These are phyloP conservation scores for Metroxylon sagu DNA, from an alignment of 176 grass and related monocot species.

Conservation along the genomic window DNA sequence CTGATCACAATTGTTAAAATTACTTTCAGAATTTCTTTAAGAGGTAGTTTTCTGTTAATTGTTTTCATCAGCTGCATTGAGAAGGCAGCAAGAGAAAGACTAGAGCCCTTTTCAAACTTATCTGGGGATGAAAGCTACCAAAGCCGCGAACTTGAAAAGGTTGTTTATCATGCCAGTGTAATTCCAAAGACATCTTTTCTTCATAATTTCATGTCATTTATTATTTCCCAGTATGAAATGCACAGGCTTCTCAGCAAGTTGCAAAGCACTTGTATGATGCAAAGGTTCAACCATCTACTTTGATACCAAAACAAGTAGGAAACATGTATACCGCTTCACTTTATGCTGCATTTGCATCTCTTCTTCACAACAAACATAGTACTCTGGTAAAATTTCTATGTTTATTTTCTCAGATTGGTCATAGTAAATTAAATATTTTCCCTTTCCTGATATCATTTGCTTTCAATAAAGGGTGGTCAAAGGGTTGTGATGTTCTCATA, in stretches of 20 bases:
- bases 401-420: constrained; percentile 11
- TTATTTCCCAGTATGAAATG: constrained; percentile 6
- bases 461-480: constrained; percentile 17
- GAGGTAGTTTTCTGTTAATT: background rate
- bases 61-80: constrained; percentile 44
- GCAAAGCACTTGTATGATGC: constrained; percentile 63
- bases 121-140: constrained; percentile 44
- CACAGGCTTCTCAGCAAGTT: constrained; percentile 89
- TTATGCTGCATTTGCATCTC: constrained; percentile 59
- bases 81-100: constrained; percentile 57
- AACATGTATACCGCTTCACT: constrained; percentile 82
- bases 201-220: constrained; percentile 17
- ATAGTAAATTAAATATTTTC: background rate
- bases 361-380: constrained; percentile 50
- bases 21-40: no score
- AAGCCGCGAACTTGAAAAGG: constrained; percentile 66
- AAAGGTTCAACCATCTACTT: constrained; percentile 70
- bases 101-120: constrained; percentile 52
- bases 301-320: constrained; percentile 68
- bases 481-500: no score
- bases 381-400: constrained; percentile 43
- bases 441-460: constrained; percentile 9
- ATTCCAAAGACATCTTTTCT: background rate
- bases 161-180: constrained; percentile 13
- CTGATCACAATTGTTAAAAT: no score